Base-by-base conservation (phyloP, 2,329 filamentous ascomycete genomes). In the Lanzia echinophila region DNA sequence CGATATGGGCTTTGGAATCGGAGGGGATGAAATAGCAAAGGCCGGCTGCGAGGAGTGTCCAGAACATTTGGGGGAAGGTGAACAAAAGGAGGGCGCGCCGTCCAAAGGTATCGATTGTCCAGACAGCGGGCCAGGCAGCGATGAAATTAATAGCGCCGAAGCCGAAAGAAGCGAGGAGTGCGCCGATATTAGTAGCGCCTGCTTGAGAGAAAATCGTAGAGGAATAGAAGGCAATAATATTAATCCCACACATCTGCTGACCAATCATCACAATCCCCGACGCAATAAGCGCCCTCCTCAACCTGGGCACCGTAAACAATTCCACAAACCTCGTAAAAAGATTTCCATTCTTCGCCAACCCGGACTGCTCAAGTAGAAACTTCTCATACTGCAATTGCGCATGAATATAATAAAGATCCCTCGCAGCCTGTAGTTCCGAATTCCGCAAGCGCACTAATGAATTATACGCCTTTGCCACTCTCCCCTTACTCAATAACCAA, bases 211-310 rank as follows among this genome's bases (percentile, higher is more conserved):
- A 84, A 15, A 84, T 73, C 5, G 82, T 84, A 0, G 82, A 83
- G 0, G 81, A 86, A 69, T 90, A 90, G 68, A 90, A 90, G 1
- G 86, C 83, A 53, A 90, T 86, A 54, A 89, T 86, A 65, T 88
- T 88, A 68, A 67, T 55, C 47, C 53, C 53, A 41, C 53, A 61
- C 57, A 62, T 63, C 73, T 56, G 82, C 79, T 64, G 62, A 20
- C 52, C 62, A 48, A 65, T 64, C 64, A 66, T 95, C 62, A 92
- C 88, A 1, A 82, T 83, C 59, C 84, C 87, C 0, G 88, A 86
- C 6, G 88, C 89, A 17, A 87, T 75, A 4, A 84, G 91, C 3
- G 90, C 90, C 36, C 85, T 78, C 13, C 85, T 79, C 5, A 87
- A 73, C 46, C 86, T 79, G 2, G 86, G 83, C 50, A 89, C 77